phyloP scores from a whole-genome alignment of 192 early-diverging fungal species.

The Diversispora eburnea region DNA sequence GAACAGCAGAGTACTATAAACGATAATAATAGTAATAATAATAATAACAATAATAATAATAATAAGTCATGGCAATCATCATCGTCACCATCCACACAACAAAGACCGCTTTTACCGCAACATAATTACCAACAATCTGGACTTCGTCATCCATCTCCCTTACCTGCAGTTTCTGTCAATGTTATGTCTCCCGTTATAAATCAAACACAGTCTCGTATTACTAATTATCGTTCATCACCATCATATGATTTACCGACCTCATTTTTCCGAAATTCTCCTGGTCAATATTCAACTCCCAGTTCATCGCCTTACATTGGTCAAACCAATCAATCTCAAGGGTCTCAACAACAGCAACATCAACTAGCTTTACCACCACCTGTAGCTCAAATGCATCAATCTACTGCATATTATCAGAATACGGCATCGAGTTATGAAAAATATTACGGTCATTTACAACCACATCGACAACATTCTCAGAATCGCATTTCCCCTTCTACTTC shows the following conservation, averaged over 20 bases:
- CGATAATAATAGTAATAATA: background rate
- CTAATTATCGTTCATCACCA: background rate
- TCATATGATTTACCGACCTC: background rate
- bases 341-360: background rate
- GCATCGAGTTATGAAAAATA: constrained; percentile 5
- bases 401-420: background rate
- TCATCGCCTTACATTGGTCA: constrained; percentile 6
- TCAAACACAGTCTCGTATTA: background rate
- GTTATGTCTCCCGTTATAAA: background rate
- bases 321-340: background rate
- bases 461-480: background rate
- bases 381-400: background rate
- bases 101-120: background rate
- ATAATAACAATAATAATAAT: background rate
- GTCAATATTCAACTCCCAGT: background rate
- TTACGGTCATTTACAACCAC: background rate
- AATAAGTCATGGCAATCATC: constrained; percentile 11
- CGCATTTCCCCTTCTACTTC: constrained; percentile 20
- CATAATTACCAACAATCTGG: constrained; percentile 12
- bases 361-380: background rate
- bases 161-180: constrained; percentile 14
- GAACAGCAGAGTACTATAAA: background rate
- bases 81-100: background rate
- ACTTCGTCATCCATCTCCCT: constrained; percentile 9
- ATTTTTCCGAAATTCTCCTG: constrained; percentile 13